phyloP scores from a whole-genome alignment of 2,329 filamentous ascomycete species.

The Microsporum canis region DNA sequence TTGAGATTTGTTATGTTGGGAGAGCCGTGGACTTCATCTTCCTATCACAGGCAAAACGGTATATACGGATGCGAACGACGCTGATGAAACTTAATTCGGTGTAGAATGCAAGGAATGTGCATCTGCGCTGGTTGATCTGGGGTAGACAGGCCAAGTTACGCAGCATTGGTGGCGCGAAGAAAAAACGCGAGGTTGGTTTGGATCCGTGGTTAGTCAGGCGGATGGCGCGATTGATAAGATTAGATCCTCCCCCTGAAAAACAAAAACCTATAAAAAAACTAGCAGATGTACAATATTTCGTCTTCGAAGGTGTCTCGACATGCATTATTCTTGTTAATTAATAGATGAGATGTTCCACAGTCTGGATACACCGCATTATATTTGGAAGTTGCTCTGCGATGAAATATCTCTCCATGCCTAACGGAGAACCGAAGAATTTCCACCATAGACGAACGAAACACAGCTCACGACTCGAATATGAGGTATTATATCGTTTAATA shows the following conservation, averaged over 20 bases:
- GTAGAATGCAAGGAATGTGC: not conserved
- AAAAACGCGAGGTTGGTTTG: conserved; percentile 4
- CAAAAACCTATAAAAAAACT: no score
- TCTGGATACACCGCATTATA: no score
- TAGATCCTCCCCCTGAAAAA: not conserved
- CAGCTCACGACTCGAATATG: no score
- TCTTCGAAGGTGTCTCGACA: no score
- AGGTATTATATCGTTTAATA: no score
- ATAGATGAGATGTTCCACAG: no score
- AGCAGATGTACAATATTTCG: no score
- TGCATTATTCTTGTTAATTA: no score
- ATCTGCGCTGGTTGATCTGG: conserved; percentile 1
- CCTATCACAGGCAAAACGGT: not conserved
- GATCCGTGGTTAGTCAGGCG: not conserved
- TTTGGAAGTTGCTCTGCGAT: no score
- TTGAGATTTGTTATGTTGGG: conserved; percentile 5
- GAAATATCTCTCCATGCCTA: no score
- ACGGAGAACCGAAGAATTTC: no score
- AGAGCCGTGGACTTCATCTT: conserved; percentile 4
- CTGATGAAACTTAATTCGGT: not conserved
- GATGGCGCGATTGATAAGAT: conserved; percentile 5
- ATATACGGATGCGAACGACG: not conserved
- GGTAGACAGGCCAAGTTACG: not conserved
- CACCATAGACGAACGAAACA: no score
- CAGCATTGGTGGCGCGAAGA: conserved; percentile 1